Evolutionary conservation across 371 early-diverging fungal species (phyloP), one percentile per base, ranked within the genome.

Genomic region (Batrachochytrium dendrobatidis): DNA sequence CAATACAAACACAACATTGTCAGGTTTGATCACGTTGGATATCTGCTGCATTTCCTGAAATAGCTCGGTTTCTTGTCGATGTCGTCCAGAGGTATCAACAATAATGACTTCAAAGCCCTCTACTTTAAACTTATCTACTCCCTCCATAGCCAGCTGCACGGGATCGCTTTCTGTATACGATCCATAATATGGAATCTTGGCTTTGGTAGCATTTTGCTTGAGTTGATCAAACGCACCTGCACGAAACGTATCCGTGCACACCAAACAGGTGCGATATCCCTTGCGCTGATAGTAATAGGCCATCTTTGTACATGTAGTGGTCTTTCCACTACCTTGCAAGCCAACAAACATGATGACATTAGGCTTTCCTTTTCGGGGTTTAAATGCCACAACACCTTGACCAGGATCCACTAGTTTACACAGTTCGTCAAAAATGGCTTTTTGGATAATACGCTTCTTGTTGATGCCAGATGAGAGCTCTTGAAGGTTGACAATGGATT

Each of bases 171-270:
- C 97, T 26, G 84, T 83, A 64, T 94, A 94, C 61, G 90, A 88
- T 52, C 97, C 99, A 73, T 89, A 99, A 73, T 88, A 98, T 48
- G 99, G 98, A 44, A 99, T 92, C 66, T 97, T 94, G 24, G 98
- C 98, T 67, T 95, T 94, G 26, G 92, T 86, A 3, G 99, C 98
- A 68, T 99, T 99, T 68, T 99, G 99, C 73, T 94, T 95, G 61
- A 99, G 83, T 79, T 99, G 99, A 79, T 99, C 99, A 74, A 96
- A 99, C 5, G 99, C 99, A 77, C 99, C 99, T 53, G 99, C 99
- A 74, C 99, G 91, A 75, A 99, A 99, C 5, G 99, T 99, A 75
- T 99, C 99, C 3, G 99, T 94, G 74, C 99, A 99, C 2, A 99
- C 98, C 49, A 99, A 74, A 15, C 94, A 94, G 0, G 89, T 89